These are phyloP conservation scores for Trichoderma atroviride DNA, from an alignment of 2,329 filamentous ascomycete genomes.

Conservation along the genomic window DNA sequence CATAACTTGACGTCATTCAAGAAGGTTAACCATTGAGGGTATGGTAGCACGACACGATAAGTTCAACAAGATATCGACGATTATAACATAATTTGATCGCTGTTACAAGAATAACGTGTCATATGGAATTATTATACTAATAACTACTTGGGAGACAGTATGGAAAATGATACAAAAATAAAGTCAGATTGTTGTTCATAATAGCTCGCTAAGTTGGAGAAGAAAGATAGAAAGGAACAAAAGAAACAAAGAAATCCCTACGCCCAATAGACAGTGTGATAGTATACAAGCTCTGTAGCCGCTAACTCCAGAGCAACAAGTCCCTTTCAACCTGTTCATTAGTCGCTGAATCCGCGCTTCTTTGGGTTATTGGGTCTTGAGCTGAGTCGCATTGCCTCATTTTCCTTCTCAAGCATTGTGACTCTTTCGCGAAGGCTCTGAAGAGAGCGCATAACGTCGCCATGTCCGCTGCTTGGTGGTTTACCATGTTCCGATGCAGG, in stretches of 20 bases:
- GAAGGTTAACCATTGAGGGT: no score
- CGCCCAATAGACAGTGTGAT: not conserved
- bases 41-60: not conserved
- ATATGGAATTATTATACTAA: not conserved
- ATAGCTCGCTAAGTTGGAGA: not conserved
- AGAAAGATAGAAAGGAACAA: not conserved
- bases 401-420: constrained; percentile 13
- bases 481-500: not conserved
- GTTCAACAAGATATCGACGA: not conserved
- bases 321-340: not conserved
- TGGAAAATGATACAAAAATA: not conserved
- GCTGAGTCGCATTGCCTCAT: not conserved
- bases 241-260: not conserved
- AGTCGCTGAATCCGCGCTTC: not conserved
- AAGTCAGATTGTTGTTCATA: not conserved
- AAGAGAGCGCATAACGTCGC: constrained; percentile 12
- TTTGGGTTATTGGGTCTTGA: constrained; percentile 2
- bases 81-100: not conserved
- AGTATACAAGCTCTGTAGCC: not conserved
- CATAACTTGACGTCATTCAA: not conserved
- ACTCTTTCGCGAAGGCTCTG: constrained; percentile 13
- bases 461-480: not conserved
- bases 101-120: not conserved
- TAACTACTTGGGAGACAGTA: not conserved
- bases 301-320: not conserved